These are phyloP conservation scores for Cladophialophora immunda DNA, from an alignment of 2,329 filamentous ascomycete species.

Conservation along the genomic window DNA sequence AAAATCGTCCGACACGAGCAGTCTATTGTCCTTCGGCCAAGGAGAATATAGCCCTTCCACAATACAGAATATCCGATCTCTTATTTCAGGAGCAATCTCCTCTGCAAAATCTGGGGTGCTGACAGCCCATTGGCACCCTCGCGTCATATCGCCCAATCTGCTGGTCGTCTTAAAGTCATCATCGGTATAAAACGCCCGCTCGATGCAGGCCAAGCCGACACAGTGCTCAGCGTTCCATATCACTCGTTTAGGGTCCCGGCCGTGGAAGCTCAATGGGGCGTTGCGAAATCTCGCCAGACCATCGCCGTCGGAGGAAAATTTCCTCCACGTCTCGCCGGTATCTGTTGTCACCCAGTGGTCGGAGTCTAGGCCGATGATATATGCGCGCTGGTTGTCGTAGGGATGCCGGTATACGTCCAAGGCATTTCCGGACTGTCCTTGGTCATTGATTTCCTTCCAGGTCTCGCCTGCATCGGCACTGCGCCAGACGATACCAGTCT, in stretches of 20 bases:
- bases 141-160: slow-evolving; percentile 68
- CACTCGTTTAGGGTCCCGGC: slow-evolving; percentile 81
- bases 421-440: slow-evolving; percentile 68
- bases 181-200: slow-evolving; percentile 75
- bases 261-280: slow-evolving; percentile 77
- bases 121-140: slow-evolving; percentile 89
- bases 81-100: slow-evolving; percentile 66
- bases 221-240: slow-evolving; percentile 82
- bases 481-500: slow-evolving; percentile 73
- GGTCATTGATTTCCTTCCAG: slow-evolving; percentile 73
- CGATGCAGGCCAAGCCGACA: slow-evolving; percentile 66
- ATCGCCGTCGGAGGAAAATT: slow-evolving; percentile 67
- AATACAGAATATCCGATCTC: slow-evolving; percentile 80
- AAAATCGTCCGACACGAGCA: slow-evolving; percentile 84
- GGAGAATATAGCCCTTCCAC: slow-evolving; percentile 75
- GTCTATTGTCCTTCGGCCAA: slow-evolving; percentile 75
- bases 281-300: slow-evolving; percentile 63
- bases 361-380: slow-evolving; percentile 74
- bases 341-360: slow-evolving; percentile 86
- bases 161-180: slow-evolving; percentile 79
- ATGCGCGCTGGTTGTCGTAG: slow-evolving; percentile 79
- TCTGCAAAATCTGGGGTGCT: slow-evolving; percentile 71
- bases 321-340: slow-evolving; percentile 80
- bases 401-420: slow-evolving; percentile 77
- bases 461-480: slow-evolving; percentile 81